Evolutionary conservation across 164 flowering plant genomes (phyloP).

Genomic region (Brasenia schreberi): DNA sequence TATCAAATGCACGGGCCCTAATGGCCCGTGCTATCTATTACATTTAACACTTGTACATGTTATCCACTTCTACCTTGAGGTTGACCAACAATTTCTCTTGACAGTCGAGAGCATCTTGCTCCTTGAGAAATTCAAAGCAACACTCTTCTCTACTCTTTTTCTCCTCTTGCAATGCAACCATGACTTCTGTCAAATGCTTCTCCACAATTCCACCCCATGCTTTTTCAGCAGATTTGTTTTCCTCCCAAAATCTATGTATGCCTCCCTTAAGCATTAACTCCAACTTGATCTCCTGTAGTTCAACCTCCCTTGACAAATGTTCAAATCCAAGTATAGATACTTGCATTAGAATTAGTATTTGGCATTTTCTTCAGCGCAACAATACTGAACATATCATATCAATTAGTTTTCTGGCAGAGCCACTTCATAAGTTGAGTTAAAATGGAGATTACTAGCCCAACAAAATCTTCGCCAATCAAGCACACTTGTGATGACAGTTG

Average conservation of each 20-base stretch:
- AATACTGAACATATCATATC: too few species aligned
- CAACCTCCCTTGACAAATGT: conserved; percentile 26
- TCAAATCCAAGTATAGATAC: conserved; percentile 23
- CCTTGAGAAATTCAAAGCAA: conserved; percentile 32
- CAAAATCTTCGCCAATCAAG: too few species aligned
- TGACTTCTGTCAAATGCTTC: conserved; percentile 18
- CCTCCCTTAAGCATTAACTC: conserved; percentile 65
- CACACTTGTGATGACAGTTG: too few species aligned
- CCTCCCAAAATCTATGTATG: conserved; percentile 53
- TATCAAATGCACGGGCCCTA: too few species aligned
- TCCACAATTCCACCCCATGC: conserved; percentile 28
- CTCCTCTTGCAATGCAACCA: conserved; percentile 44
- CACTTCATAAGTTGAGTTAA: too few species aligned
- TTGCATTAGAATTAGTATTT: background rate
- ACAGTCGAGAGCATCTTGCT: conserved; percentile 70
- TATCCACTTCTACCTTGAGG: conserved; percentile 53
- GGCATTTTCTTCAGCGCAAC: too few species aligned
- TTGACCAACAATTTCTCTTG: conserved; percentile 49
- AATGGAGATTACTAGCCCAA: too few species aligned
- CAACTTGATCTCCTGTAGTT: conserved; percentile 42
- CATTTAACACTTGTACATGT: conserved; percentile 29
- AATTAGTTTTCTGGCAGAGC: too few species aligned
- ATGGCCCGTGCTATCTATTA: too few species aligned
- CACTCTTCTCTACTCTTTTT: conserved; percentile 27
- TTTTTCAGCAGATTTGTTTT: conserved; percentile 36